These are phyloP conservation scores for Aurinia saxatilis DNA, from an alignment of 345 rosid species.

Conservation along the genomic window DNA sequence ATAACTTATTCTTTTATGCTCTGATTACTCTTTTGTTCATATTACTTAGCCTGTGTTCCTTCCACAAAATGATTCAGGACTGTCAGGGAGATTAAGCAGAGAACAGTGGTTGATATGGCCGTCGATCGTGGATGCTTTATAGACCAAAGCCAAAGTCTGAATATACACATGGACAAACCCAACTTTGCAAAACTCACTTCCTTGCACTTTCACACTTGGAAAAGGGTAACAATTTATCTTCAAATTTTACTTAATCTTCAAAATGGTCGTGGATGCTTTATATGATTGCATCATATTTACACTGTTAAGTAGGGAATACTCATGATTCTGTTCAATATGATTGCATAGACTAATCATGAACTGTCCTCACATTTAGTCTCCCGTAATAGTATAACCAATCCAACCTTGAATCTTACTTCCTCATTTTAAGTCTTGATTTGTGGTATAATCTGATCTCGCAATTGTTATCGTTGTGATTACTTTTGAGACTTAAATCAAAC, in stretches of 20 bases:
- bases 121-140: slow-evolving; percentile 88
- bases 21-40: background rate
- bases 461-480: background rate
- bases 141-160: slow-evolving; percentile 95
- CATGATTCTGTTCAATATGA: background rate
- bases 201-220: slow-evolving; percentile 77
- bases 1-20: background rate
- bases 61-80: slow-evolving; percentile 43
- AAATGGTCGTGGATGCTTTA: too few relatives aligned
- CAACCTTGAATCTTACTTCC: too few relatives aligned
- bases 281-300: background rate
- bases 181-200: slow-evolving; percentile 78
- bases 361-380: background rate
- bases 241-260: too few relatives aligned
- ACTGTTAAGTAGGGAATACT: background rate
- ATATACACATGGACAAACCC: slow-evolving; percentile 88
- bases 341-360: background rate
- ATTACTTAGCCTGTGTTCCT: background rate
- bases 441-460: background rate
- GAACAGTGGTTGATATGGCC: slow-evolving; percentile 83
- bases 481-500: too few relatives aligned
- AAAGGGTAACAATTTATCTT: slow-evolving; percentile 44
- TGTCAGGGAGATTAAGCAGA: slow-evolving; percentile 97
- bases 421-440: too few relatives aligned
- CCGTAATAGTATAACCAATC: background rate